Evolutionary conservation across 345 rosid genomes (phyloP).

Genomic region (Alliaria petiolata): DNA sequence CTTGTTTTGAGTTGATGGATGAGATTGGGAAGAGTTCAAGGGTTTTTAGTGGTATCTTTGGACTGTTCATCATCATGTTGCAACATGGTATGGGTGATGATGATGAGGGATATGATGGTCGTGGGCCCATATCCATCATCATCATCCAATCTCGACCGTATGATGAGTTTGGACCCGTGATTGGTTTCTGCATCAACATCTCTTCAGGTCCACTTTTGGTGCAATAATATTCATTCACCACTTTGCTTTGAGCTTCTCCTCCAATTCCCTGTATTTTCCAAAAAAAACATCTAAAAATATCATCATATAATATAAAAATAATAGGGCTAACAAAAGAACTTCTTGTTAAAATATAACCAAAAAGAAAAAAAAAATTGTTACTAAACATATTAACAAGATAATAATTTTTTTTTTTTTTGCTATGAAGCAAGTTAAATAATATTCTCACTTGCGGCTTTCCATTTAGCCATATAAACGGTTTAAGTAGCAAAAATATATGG

Average conservation of each 20-base stretch:
- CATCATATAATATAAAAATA: background rate
- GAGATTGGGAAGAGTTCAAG: slow-evolving; percentile 87
- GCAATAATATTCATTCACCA: slow-evolving; percentile 39
- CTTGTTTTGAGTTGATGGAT: slow-evolving; percentile 66
- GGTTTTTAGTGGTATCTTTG: slow-evolving; percentile 64
- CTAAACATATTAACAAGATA: background rate
- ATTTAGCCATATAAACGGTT: too few species aligned
- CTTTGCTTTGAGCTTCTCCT: slow-evolving; percentile 28
- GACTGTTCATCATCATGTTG: slow-evolving; percentile 30
- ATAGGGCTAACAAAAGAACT: background rate
- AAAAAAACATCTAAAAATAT: too few species aligned
- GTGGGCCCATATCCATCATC: slow-evolving; percentile 42
- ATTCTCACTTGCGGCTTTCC: background rate
- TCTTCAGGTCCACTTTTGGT: slow-evolving; percentile 26
- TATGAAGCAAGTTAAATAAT: too few species aligned
- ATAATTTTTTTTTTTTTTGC: too few species aligned
- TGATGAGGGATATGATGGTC: slow-evolving; percentile 34
- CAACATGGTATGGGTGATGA: slow-evolving; percentile 21
- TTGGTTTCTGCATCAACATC: slow-evolving; percentile 36
- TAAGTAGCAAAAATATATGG: too few species aligned
- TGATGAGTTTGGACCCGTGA: slow-evolving; percentile 37
- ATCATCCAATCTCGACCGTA: slow-evolving; percentile 56
- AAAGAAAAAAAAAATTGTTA: background rate
- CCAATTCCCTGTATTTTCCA: slow-evolving; percentile 36
- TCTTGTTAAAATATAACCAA: background rate